Percentiles rank a stretch among this genome's conserved stretches.
Evolutionary conservation across 495 filamentous ascomycete genomes (phyloP).

Genomic region (Elasticomyces elasticus): DNA sequence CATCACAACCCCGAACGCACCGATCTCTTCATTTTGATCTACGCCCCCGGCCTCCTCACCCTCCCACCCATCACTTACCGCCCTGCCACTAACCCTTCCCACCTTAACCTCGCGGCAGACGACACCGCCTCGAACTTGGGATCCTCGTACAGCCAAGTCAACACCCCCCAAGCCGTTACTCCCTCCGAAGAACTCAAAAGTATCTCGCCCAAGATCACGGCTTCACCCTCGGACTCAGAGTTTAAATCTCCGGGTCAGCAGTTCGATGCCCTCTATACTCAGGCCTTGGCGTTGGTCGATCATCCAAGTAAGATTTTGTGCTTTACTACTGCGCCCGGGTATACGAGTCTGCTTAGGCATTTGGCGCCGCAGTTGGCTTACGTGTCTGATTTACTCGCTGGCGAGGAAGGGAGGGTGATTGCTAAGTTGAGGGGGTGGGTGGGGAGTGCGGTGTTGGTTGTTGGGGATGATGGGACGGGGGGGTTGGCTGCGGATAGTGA

Average conservation of each 20-base stretch:
- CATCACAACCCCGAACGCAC: conserved; percentile 56
- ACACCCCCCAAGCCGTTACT: conserved; percentile 53
- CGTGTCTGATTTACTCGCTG: conserved; percentile 57
- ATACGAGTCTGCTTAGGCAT: conserved; percentile 74
- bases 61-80: conserved; percentile 44
- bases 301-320: conserved; percentile 78
- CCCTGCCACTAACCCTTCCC: conserved; percentile 25
- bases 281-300: conserved; percentile 66
- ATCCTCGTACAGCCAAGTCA: conserved; percentile 83
- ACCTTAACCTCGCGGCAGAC: conserved; percentile 3
- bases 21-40: conserved; percentile 71
- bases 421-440: conserved; percentile 54
- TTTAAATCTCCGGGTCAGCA: conserved; percentile 33
- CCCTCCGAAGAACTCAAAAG: conserved; percentile 51
- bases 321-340: conserved; percentile 67
- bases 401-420: conserved; percentile 25
- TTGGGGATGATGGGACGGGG: conserved; percentile 74
- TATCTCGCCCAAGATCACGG: conserved; percentile 32
- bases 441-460: conserved; percentile 70
- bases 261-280: conserved; percentile 65
- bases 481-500: conserved; percentile 64
- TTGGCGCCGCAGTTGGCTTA: conserved; percentile 75
- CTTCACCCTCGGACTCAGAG: conserved; percentile 21
- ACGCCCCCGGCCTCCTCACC: conserved; percentile 63
- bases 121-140: conserved; percentile 53